phyloP scores from a whole-genome alignment of 495 filamentous ascomycete species.

The Trichocladium antarcticum region DNA sequence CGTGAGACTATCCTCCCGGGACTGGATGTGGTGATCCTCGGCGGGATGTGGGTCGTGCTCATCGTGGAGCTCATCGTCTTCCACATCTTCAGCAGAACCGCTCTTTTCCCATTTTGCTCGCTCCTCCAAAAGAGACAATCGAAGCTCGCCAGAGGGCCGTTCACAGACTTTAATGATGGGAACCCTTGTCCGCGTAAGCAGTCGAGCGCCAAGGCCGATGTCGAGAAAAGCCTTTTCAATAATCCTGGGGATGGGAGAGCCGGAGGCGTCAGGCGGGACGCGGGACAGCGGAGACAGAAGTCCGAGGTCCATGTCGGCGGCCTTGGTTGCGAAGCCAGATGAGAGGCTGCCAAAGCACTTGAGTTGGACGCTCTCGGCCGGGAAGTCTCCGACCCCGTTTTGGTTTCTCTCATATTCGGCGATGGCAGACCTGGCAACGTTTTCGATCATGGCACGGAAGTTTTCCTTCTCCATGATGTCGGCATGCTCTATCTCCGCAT shows the following conservation, averaged over 20 bases:
- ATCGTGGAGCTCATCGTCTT: conserved; percentile 35
- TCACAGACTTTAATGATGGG: conserved; percentile 77
- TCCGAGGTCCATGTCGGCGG: conserved; percentile 66
- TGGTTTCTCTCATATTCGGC: conserved; percentile 34
- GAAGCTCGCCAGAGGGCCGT: conserved; percentile 45
- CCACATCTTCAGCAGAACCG: conserved; percentile 27
- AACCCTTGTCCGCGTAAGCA: conserved; percentile 61
- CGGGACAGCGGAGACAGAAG: conserved; percentile 48
- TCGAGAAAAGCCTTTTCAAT: conserved; percentile 62
- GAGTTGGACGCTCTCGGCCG: conserved; percentile 43
- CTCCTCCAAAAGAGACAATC: conserved; percentile 41
- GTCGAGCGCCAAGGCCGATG: conserved; percentile 52
- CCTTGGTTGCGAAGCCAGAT: conserved; percentile 61
- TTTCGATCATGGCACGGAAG: conserved; percentile 48
- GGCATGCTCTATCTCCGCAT: conserved; percentile 36
- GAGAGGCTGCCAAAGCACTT: conserved; percentile 61
- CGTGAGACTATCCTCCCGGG: not conserved
- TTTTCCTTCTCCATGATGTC: conserved; percentile 53
- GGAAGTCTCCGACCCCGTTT: conserved; percentile 30
- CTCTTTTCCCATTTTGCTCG: conserved; percentile 51
- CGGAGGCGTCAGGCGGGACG: conserved; percentile 36
- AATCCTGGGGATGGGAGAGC: conserved; percentile 49
- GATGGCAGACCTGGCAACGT: conserved; percentile 45
- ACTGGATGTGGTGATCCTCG: conserved; percentile 9
- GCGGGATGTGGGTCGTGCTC: conserved; percentile 16